These are phyloP conservation scores for Dichomitus squalens DNA, from an alignment of 1,284 basidiomycete genomes.

Conservation along the genomic window DNA sequence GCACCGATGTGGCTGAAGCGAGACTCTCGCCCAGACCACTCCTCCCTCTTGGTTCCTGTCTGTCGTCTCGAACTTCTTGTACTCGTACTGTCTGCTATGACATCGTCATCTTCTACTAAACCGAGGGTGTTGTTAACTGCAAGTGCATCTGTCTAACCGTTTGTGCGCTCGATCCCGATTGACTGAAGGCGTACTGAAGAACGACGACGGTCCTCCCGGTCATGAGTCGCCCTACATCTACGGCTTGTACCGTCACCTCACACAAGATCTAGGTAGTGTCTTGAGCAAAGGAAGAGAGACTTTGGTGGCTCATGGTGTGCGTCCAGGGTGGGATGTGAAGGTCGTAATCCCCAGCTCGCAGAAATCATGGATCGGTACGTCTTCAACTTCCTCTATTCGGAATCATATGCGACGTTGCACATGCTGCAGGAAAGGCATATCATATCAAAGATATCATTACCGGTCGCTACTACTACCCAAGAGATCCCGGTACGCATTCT, in stretches of 20 bases:
- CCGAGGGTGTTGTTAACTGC: conserved; percentile 63
- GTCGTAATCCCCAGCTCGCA: conserved; percentile 89
- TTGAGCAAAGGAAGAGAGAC: not conserved
- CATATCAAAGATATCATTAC: conserved; percentile 79
- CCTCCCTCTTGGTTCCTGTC: not conserved
- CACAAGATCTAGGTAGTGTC: conserved; percentile 58
- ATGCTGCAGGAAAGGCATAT: conserved; percentile 72
- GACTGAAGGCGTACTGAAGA: conserved; percentile 41
- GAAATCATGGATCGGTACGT: conserved; percentile 86
- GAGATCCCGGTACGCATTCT: conserved; percentile 46
- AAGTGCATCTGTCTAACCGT: conserved; percentile 27
- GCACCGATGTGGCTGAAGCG: not conserved
- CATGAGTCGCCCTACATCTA: conserved; percentile 84
- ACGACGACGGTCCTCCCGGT: conserved; percentile 88
- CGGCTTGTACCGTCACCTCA: conserved; percentile 73
- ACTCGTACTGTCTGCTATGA: conserved; percentile 12
- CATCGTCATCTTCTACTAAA: conserved; percentile 25
- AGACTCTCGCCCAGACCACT: not conserved
- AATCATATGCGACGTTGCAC: not conserved
- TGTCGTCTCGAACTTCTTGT: conserved; percentile 4
- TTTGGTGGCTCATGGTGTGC: not conserved
- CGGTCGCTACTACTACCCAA: conserved; percentile 85
- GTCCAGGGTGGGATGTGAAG: conserved; percentile 79
- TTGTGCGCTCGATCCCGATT: not conserved
- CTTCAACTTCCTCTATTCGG: not conserved